Evolutionary conservation across 805 yeast species (phyloP).

Genomic region (Ogataea nonfermentans): DNA sequence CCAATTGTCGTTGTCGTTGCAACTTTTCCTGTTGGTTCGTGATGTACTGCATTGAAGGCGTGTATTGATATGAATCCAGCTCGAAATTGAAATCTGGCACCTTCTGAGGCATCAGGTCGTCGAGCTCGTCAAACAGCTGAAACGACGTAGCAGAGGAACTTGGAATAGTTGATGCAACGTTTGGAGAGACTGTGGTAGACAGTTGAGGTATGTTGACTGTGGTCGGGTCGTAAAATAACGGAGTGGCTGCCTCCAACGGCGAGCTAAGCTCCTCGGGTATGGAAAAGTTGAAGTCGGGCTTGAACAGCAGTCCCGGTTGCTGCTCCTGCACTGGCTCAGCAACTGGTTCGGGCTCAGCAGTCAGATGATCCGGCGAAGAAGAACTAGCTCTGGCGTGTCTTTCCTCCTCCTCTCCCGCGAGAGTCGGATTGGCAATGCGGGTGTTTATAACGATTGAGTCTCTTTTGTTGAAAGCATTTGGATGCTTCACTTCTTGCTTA

Average conservation of each 20-base stretch:
- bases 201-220: background rate
- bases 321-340: background rate
- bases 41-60: conserved; percentile 20
- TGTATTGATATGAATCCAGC: conserved; percentile 13
- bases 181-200: conserved; percentile 4
- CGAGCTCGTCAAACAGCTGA: conserved; percentile 18
- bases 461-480: conserved; percentile 12
- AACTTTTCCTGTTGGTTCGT: conserved; percentile 17
- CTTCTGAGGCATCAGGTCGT: conserved; percentile 9
- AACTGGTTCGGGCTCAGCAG: conserved; percentile 2
- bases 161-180: conserved; percentile 1
- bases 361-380: conserved; percentile 1
- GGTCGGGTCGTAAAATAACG: conserved; percentile 8
- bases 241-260: conserved; percentile 15
- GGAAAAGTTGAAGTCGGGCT: conserved; percentile 6
- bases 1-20: conserved; percentile 14
- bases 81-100: conserved; percentile 4
- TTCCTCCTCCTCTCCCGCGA: conserved; percentile 21
- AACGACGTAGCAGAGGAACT: conserved; percentile 12
- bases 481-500: conserved; percentile 25
- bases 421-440: conserved; percentile 35
- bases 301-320: conserved; percentile 6
- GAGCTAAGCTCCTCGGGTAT: conserved; percentile 10
- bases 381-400: background rate
- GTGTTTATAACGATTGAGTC: conserved; percentile 32